Evolutionary conservation across 2,329 filamentous ascomycete species (phyloP).

Genomic region (Chrysosporium queenslandicum): DNA sequence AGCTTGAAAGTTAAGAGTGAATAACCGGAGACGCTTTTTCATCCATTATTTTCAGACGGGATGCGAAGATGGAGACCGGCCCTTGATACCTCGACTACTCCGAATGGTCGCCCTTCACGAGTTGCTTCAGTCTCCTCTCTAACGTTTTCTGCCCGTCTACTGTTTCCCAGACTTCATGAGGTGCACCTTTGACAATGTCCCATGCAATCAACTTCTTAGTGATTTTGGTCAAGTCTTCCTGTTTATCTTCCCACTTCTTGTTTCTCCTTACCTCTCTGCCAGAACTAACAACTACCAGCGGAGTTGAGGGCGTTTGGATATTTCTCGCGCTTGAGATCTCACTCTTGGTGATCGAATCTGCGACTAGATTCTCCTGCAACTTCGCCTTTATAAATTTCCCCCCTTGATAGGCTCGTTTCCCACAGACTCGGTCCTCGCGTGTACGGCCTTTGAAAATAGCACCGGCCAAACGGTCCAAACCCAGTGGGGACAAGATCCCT

Average conservation of each 20-base stretch:
- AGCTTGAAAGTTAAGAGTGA: background rate
- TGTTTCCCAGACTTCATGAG: conserved; percentile 77
- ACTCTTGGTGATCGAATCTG: conserved; percentile 69
- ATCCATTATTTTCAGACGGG: background rate
- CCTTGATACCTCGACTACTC: no score
- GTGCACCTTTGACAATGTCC: conserved; percentile 77
- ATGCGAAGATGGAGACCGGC: no score
- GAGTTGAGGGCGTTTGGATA: conserved; percentile 66
- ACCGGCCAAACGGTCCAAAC: conserved; percentile 67
- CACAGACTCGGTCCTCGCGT: conserved; percentile 75
- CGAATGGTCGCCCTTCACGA: conserved; percentile 41
- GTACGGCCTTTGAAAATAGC: conserved; percentile 73
- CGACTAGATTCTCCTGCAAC: conserved; percentile 85
- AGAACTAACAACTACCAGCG: conserved; percentile 72
- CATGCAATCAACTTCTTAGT: conserved; percentile 70
- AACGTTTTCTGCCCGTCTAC: conserved; percentile 61
- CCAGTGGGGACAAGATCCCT: conserved; percentile 77
- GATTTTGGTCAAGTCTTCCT: conserved; percentile 70
- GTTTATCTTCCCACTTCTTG: conserved; percentile 68
- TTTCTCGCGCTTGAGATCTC: conserved; percentile 69
- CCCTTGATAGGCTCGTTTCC: conserved; percentile 63
- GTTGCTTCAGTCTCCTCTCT: conserved; percentile 64
- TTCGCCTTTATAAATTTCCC: conserved; percentile 82
- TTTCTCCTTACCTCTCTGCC: conserved; percentile 59
- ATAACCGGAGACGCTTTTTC: background rate